These are phyloP conservation scores for Globisporangium nunn DNA, from an alignment of 352 stramenopile species.

Conservation along the genomic window DNA sequence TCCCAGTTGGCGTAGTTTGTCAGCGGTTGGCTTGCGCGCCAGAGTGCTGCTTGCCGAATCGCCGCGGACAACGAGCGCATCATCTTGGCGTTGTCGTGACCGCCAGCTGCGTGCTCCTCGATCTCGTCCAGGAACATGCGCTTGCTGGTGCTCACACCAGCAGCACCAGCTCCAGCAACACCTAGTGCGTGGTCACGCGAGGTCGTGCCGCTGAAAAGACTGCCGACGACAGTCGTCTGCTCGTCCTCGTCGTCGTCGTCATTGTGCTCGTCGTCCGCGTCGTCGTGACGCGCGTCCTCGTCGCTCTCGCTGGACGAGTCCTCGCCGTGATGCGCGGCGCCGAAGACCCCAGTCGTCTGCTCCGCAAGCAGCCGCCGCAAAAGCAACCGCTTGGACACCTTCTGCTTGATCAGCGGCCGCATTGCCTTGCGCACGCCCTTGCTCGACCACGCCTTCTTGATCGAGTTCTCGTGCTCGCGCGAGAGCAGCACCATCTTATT, in stretches of 20 bases:
- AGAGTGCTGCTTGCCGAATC: constrained; percentile 71
- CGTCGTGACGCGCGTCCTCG: constrained; percentile 49
- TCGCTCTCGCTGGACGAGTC: constrained; percentile 70
- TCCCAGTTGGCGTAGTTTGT: constrained; percentile 67
- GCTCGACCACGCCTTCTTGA: constrained; percentile 85
- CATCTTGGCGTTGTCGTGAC: constrained; percentile 51
- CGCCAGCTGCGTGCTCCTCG: constrained; percentile 52
- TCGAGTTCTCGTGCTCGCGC: constrained; percentile 80
- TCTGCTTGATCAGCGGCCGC: constrained; percentile 81
- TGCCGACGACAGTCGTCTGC: constrained; percentile 73
- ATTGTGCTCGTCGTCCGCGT: constrained; percentile 32
- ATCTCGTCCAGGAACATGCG: constrained; percentile 63
- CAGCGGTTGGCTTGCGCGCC: constrained; percentile 66
- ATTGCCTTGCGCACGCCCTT: constrained; percentile 84
- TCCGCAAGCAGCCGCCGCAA: constrained; percentile 70
- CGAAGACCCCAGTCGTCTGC: constrained; percentile 39
- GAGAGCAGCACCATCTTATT: constrained; percentile 82
- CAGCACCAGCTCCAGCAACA: neutral
- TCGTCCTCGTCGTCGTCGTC: constrained; percentile 50
- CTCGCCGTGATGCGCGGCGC: constrained; percentile 28
- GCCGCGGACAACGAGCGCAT: constrained; percentile 71
- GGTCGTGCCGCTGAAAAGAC: constrained; percentile 64
- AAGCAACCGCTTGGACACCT: constrained; percentile 75
- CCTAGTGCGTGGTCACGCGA: constrained; percentile 35
- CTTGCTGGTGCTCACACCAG: constrained; percentile 13